These are phyloP conservation scores for Azolla pinnata DNA, from an alignment of 75 land plant species.

Conservation along the genomic window DNA sequence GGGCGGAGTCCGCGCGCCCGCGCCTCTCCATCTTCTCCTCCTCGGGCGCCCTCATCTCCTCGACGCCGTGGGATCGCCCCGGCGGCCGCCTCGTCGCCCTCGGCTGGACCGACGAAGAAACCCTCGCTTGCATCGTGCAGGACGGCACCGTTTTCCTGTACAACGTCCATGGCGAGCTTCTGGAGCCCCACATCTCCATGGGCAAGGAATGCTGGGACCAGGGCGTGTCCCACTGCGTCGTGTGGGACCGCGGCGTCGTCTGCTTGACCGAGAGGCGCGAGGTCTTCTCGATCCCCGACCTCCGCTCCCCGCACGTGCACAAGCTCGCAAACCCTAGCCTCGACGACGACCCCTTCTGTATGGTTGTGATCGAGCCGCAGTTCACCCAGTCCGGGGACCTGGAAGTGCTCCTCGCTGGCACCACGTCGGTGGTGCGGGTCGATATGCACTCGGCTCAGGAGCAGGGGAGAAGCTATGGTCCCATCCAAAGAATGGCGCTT, in stretches of 20 bases:
- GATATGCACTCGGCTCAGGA: conserved; percentile 62
- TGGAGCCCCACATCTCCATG: conserved; percentile 43
- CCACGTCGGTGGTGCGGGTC: conserved; percentile 46
- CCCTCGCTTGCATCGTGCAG: conserved; percentile 66
- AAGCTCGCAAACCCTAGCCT: conserved; percentile 61
- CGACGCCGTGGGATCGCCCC: conserved; percentile 74
- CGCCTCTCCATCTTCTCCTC: conserved; percentile 75
- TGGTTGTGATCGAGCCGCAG: conserved; percentile 71
- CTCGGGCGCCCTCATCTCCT: conserved; percentile 62
- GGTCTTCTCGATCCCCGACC: conserved; percentile 68
- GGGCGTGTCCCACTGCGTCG: conserved; percentile 69
- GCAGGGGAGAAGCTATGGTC: conserved; percentile 45
- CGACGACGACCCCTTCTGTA: conserved; percentile 65
- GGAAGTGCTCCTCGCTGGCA: conserved; percentile 73
- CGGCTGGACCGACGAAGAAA: conserved; percentile 86
- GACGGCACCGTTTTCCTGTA: conserved; percentile 79
- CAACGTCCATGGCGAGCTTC: conserved; percentile 60
- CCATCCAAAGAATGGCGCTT: conserved; percentile 82
- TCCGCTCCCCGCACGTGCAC: conserved; percentile 36
- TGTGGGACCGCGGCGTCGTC: conserved; percentile 83
- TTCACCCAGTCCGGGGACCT: conserved; percentile 50
- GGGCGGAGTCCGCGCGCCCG: conserved; percentile 84
- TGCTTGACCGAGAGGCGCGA: conserved; percentile 59
- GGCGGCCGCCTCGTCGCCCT: conserved; percentile 83
- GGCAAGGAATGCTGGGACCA: conserved; percentile 76